Evolutionary conservation across 2,329 filamentous ascomycete genomes (phyloP), one percentile per base, ranked within the genome.

Genomic region (Scytalidium sp.): DNA sequence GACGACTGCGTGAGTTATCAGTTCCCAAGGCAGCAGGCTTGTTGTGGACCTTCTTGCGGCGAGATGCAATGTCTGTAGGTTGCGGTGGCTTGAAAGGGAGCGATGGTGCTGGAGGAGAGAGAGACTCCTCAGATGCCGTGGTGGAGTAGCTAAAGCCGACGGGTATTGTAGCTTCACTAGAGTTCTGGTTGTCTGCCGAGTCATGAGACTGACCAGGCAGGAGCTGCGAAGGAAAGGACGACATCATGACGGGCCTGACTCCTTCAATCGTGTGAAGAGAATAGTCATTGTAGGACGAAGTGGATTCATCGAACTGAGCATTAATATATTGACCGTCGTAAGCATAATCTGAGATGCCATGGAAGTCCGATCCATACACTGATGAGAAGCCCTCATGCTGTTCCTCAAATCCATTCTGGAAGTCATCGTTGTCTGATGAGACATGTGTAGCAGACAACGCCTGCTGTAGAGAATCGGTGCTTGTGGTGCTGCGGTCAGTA

Each of bases 1-100:
- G 60, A n/a, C 61, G 58, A 46, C 52, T 51, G 21, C 45, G 54
- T 15, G 61, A 42, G 8, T 57, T 61, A 9, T 61, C 59, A 13
- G 62, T 50, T 36, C 51, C 50, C 45, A 66, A 49, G 13, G 61
- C 61, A 36, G 63, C 59, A 4, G 63, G 63, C 49, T 59, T 64
- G 17, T 56, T 52, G 13, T 58, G 56, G 13, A 64, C 61, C 50
- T 65, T 65, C 56, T 61, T 62, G 21, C 63, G 55, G 13, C 62
- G 59, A 9, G 59, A 58, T 43, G 61, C 62, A 51, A 65, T 55
- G 46, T 64, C 57, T 50, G 55, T 59, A 19, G 62, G 60, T 19
- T 59, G 63, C 11, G 61, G 60, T 22, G 62, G 60, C 27, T 57
- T 65, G 54, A 66, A 64, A 0, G 56, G 51, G 11, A 54, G 52